phyloP scores from a whole-genome alignment of 345 rosid genomes.

The Ricinus communis region DNA sequence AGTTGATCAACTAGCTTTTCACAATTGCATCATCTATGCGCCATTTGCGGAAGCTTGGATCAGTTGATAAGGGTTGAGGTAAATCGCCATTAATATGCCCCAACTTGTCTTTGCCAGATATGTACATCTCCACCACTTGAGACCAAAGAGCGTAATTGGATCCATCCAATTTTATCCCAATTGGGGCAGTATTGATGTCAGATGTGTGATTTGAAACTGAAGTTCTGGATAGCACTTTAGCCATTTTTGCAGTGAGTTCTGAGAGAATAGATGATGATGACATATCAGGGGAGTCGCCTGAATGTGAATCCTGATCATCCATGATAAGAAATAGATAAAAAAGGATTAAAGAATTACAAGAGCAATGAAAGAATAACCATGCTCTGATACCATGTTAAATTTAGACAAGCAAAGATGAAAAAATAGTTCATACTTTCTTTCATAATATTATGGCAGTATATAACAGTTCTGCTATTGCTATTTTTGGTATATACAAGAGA shows the following conservation, averaged over 20 bases:
- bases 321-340: background rate
- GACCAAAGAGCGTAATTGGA: slow-evolving; percentile 7
- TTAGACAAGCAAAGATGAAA: background rate
- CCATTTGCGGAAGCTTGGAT: too few species aligned
- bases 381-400: background rate
- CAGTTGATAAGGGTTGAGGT: background rate
- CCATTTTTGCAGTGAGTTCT: background rate
- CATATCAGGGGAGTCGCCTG: background rate
- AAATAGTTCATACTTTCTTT: background rate
- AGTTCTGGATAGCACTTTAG: background rate
- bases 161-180: slow-evolving; percentile 8
- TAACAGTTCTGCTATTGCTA: background rate
- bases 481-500: background rate
- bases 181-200: background rate
- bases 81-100: slow-evolving; percentile 11
- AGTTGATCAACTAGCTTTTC: too few species aligned
- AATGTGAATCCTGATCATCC: background rate
- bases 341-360: too few species aligned
- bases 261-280: background rate
- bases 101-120: too few species aligned
- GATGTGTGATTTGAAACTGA: background rate
- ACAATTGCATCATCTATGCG: too few species aligned
- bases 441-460: background rate
- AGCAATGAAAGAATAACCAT: background rate
- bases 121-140: background rate